Conservation (phyloP, 805 yeast genomes). For the Candida odintsovae region DNA sequence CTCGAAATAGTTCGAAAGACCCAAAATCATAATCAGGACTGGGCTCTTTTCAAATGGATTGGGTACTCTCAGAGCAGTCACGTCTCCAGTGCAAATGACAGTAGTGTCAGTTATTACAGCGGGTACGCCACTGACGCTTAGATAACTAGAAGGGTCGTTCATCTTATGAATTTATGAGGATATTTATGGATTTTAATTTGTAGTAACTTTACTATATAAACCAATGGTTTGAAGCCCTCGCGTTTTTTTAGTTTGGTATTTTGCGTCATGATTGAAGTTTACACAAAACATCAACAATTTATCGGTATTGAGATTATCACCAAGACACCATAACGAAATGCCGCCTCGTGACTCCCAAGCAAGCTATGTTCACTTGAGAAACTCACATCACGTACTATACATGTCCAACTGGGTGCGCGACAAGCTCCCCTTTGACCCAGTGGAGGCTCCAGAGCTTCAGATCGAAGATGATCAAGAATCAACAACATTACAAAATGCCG, state of each 20-base stretch:
- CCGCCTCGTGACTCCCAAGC: slow-evolving; percentile 5
- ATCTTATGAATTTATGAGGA: background rate
- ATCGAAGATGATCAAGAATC: slow-evolving; percentile 13
- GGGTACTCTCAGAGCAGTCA: slow-evolving; percentile 74
- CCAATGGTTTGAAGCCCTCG: background rate
- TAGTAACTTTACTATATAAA: too few species aligned
- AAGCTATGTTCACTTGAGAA: slow-evolving; percentile 16
- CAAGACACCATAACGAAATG: background rate
- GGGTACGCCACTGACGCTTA: slow-evolving; percentile 39
- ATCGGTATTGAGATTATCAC: background rate
- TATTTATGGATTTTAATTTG: background rate
- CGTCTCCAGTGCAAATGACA: slow-evolving; percentile 44
- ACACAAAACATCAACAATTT: too few species aligned
- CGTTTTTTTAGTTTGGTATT: too few species aligned
- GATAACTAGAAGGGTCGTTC: background rate
- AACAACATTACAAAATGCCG: slow-evolving; percentile 8
- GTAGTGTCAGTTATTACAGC: slow-evolving; percentile 89
- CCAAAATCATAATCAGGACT: slow-evolving; percentile 11
- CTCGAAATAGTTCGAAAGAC: slow-evolving; percentile 33
- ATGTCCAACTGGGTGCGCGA: slow-evolving; percentile 28
- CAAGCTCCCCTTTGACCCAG: slow-evolving; percentile 22
- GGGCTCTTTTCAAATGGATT: slow-evolving; percentile 54
- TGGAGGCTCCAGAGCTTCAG: slow-evolving; percentile 15
- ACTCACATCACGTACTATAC: slow-evolving; percentile 27
- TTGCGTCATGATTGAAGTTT: too few species aligned